Evolutionary conservation across 768 basidiomycete species (phyloP), one percentile per base, ranked within the genome.

Genomic region (Boletus fagicola): DNA sequence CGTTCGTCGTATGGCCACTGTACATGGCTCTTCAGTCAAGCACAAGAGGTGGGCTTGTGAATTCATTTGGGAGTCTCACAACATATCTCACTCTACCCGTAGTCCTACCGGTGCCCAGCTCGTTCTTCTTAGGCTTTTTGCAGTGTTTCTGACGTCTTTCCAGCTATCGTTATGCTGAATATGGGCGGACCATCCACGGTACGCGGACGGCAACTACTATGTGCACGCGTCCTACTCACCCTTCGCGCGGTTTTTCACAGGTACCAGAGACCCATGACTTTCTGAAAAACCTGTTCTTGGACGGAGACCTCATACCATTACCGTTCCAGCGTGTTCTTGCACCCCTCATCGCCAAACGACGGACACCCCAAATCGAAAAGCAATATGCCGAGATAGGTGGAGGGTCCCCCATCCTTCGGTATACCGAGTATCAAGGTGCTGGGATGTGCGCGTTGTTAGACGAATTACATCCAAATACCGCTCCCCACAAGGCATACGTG

Each of bases 141-240:
- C 56, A 54, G 8, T n/a, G 38, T 38, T 44, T 38, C 35, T 62
- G 62, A 59, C 53, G 45, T 33, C 48, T 80, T 47, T 2, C 20
- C 53, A 85, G 96, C 90, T 38, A 82, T 98, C 60, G 94, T 99
- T 42, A 91, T 99, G 90, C 78, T 99, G 77, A 99, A 98, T 74
- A 99, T 99, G 97, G 97, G 97, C 44, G 97, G 97, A 2, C 97
- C 96, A 24, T 83, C 90, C 50, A 95, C 93, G 56, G 93, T 94
- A 67, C 65, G 84, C 76, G 38, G 36, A 49, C 47, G n/a, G 30
- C 39, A 49, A 26, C 45, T 24, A 15, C 1, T n/a, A n/a, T n/a
- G 28, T 43, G 33, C 15, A 18, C 16, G 20, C 40, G 26, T 7
- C 42, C 4, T 18, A 51, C 49, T 60, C 53, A 59, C 51, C 62